Conservation (phyloP, 2,329 filamentous ascomycete genomes). For the Polychaeton citri region DNA sequence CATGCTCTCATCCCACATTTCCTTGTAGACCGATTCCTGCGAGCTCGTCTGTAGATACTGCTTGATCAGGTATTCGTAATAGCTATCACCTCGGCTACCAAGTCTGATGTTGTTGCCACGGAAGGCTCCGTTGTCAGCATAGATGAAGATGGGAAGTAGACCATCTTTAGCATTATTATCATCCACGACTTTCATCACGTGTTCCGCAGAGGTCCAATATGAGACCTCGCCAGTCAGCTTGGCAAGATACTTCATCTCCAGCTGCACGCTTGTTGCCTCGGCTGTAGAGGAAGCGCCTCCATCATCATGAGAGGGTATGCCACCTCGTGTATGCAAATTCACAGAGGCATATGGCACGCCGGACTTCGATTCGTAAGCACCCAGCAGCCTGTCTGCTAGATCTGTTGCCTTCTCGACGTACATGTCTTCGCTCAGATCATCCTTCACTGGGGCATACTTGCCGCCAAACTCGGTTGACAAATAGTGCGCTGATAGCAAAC, state of each 20-base stretch:
- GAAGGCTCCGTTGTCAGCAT: slow-evolving; percentile 66
- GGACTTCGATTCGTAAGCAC: slow-evolving; percentile 75
- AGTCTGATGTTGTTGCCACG: slow-evolving; percentile 75
- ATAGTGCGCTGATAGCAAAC: slow-evolving; percentile 85
- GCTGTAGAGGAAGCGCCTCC: slow-evolving; percentile 84
- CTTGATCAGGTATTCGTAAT: slow-evolving; percentile 98
- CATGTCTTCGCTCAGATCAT: slow-evolving; percentile 68
- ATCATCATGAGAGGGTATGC: slow-evolving; percentile 71
- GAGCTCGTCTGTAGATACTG: slow-evolving; percentile 90
- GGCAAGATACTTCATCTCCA: slow-evolving; percentile 94
- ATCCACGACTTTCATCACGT: slow-evolving; percentile 83
- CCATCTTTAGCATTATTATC: slow-evolving; percentile 67
- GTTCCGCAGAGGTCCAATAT: slow-evolving; percentile 87
- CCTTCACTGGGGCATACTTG: slow-evolving; percentile 57
- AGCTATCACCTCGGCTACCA: slow-evolving; percentile 89
- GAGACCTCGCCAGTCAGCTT: slow-evolving; percentile 85
- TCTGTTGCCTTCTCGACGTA: slow-evolving; percentile 95
- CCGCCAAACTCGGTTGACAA: slow-evolving; percentile 71
- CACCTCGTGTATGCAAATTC: slow-evolving; percentile 64
- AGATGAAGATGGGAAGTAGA: slow-evolving; percentile 82
- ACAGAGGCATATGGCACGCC: slow-evolving; percentile 86
- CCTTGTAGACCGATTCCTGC: slow-evolving; percentile 71
- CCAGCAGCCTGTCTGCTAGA: slow-evolving; percentile 71
- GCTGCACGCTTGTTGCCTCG: slow-evolving; percentile 80
- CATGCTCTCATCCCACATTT: slow-evolving; percentile 86